Base-by-base conservation (phyloP, 2,329 filamentous ascomycete species). In the Hypoxylon sp. region DNA sequence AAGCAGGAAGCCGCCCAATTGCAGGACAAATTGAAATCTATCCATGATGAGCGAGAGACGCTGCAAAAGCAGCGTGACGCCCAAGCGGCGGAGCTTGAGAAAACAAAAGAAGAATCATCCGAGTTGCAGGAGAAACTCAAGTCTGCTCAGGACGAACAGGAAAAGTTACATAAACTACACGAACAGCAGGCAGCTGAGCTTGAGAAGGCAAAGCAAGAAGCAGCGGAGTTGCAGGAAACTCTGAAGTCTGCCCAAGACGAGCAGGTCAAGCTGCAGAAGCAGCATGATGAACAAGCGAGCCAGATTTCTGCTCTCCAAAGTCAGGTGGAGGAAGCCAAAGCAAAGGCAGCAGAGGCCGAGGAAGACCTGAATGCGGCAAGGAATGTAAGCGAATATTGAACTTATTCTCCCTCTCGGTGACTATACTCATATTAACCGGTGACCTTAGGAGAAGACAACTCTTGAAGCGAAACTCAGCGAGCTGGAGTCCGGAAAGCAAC, bases 261-360 rank as follows among this genome's bases (percentile, higher is more conserved):
- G 63, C 70, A 68, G 9, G 73, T 74, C 33, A 63, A 73, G 9
- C 65, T 79, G n/a, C 76, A 79, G 73, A 75, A 76, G 63, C 69
- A 77, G 51, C 72, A 75, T 26, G 74, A 77, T 13, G 77, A 81
- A 66, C 74, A 78, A 54, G 61, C 73, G 17, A 60, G 70, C 47
- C 75, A 79, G 72, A 64, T 79, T 35, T 67, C 75, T 13, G 70
- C 62, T n/a, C 75, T 81, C 33, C 71, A 78, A 56, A 74, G 74
- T 59, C 69, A 81, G 63, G 68, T 70, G 5, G 77, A 81, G 58
- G 75, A 76, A 53, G 80, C 80, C 3, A 76, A 81, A 62, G 73
- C 78, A 61, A 80, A 81, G 69, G 78, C 78, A 3, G 73, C 77
- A 24, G 79, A 82, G 72, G 77, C 78, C 10, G 75, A 79, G 26